These are phyloP conservation scores for Candida hungchunana DNA, from an alignment of 805 yeast genomes.

Conservation along the genomic window DNA sequence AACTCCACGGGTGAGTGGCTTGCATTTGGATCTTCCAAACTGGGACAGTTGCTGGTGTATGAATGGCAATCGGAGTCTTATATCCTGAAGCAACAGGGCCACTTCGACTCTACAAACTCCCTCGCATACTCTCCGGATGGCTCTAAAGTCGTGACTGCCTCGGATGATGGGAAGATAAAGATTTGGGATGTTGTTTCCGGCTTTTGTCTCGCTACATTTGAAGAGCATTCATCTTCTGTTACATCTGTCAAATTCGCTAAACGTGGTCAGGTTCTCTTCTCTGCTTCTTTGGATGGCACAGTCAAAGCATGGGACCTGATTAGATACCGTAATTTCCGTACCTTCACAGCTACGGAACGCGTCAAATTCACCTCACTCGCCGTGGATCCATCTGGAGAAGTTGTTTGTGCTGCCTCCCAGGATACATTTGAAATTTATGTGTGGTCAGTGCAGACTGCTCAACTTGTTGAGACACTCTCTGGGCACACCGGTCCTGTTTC, in stretches of 20 bases:
- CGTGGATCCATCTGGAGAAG: constrained; percentile 95
- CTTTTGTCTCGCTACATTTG: constrained; percentile 86
- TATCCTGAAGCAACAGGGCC: constrained; percentile 94
- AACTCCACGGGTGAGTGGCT: constrained; percentile 94
- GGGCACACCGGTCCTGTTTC: constrained; percentile 98
- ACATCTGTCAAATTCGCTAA: constrained; percentile 86
- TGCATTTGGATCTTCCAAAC: constrained; percentile 84
- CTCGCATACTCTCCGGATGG: constrained; percentile 94
- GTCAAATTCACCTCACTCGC: constrained; percentile 86
- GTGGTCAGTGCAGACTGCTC: constrained; percentile 97
- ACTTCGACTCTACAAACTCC: constrained; percentile 84
- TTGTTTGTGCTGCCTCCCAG: constrained; percentile 90
- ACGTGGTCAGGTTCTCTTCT: constrained; percentile 84
- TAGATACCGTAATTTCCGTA: constrained; percentile 89
- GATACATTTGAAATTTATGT: constrained; percentile 89
- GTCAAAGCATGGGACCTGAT: constrained; percentile 96
- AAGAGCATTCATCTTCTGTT: constrained; percentile 85
- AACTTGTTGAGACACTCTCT: constrained; percentile 75
- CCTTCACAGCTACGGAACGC: constrained; percentile 87
- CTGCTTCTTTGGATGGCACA: constrained; percentile 93
- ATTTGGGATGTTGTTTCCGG: constrained; percentile 95
- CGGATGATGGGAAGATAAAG: constrained; percentile 95
- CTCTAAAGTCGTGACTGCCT: constrained; percentile 82
- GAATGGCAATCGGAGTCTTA: constrained; percentile 99
- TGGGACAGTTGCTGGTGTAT: constrained; percentile 93